Conservation (phyloP, 2,329 filamentous ascomycete genomes). For the Diaporthe sp. region DNA sequence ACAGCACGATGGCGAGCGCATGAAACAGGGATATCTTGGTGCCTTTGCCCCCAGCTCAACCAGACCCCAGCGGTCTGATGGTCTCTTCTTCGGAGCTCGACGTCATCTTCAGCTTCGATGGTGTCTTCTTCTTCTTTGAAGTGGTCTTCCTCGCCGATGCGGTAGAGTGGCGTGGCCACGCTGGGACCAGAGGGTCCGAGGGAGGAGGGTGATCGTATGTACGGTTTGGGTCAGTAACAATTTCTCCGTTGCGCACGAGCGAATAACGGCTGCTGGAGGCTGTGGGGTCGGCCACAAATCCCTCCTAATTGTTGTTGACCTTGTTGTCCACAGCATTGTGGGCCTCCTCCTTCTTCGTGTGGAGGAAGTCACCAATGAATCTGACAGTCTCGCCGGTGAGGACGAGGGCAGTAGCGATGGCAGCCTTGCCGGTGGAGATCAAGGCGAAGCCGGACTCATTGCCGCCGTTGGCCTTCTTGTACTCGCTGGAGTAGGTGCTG, state of each 20-base stretch:
- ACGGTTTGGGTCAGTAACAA: background rate
- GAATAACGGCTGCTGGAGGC: background rate
- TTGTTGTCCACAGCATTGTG: constrained; percentile 41
- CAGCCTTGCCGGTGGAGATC: constrained; percentile 78
- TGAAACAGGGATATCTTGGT: constrained; percentile 36
- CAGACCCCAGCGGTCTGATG: background rate
- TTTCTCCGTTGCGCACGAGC: background rate
- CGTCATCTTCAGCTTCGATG: constrained; percentile 21
- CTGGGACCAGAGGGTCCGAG: background rate
- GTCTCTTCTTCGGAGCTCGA: constrained; percentile 3
- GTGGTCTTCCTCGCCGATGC: background rate
- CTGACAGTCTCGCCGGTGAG: constrained; percentile 41
- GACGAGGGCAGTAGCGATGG: constrained; percentile 40
- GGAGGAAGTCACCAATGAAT: constrained; percentile 38
- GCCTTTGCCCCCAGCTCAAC: background rate
- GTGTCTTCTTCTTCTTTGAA: background rate
- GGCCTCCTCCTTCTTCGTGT: constrained; percentile 38
- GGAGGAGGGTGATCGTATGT: background rate
- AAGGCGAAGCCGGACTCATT: constrained; percentile 66
- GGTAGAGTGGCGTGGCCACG: background rate
- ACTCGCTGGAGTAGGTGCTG: constrained; percentile 69
- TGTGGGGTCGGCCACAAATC: background rate
- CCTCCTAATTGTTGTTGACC: constrained; percentile 38
- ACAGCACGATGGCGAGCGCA: constrained; percentile 6
- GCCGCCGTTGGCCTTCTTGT: constrained; percentile 74